Evolutionary conservation across 2,329 filamentous ascomycete genomes (phyloP).

Genomic region (Botrytis paeoniae): DNA sequence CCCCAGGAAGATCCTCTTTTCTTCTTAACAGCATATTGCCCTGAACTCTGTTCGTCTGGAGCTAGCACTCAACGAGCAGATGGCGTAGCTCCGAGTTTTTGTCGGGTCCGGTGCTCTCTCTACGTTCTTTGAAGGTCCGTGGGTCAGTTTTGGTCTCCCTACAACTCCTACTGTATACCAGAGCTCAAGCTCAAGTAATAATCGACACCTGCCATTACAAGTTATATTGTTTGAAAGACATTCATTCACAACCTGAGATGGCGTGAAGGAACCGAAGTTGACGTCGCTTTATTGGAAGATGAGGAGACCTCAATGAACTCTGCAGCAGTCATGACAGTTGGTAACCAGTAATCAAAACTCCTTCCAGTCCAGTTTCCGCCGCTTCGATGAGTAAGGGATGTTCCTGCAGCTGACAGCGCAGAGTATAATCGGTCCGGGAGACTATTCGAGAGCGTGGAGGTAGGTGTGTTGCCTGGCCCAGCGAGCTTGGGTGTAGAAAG

Average conservation of each 20-base stretch:
- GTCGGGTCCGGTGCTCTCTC: conserved; percentile 41
- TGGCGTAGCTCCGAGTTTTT: conserved; percentile 42
- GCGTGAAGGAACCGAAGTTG: neutral
- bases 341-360: neutral
- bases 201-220: neutral
- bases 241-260: too few relatives aligned
- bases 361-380: neutral
- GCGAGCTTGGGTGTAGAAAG: neutral
- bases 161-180: neutral
- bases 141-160: conserved; percentile 19
- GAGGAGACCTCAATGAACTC: neutral
- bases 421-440: neutral
- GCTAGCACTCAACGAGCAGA: conserved; percentile 41
- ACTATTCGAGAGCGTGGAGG: neutral
- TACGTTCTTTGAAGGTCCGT: conserved; percentile 45
- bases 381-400: neutral
- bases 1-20: neutral
- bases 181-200: neutral
- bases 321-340: neutral
- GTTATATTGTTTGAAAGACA: too few relatives aligned
- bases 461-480: neutral
- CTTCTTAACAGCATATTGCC: neutral
- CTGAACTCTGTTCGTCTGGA: conserved; percentile 34
- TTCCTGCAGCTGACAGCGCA: neutral
- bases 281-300: neutral